Evolutionary conservation across 352 stramenopile species (phyloP).

Genomic region (Phytophthora cryptogea): DNA sequence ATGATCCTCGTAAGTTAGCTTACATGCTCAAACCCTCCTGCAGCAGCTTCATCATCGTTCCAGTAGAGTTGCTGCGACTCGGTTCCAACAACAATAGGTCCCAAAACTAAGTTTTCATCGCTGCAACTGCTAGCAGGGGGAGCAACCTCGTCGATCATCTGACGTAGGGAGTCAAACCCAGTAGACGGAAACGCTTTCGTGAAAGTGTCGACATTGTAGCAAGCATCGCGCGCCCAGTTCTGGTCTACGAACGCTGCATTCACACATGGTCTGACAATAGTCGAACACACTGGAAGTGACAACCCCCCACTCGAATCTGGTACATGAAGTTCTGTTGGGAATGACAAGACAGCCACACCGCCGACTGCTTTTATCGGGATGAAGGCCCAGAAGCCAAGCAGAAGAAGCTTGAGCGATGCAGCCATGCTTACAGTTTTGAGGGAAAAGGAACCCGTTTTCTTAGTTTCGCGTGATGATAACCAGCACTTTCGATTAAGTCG

Average conservation of each 20-base stretch:
- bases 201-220: constrained; percentile 37
- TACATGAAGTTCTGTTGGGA: not conserved
- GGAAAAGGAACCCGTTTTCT: constrained; percentile 4
- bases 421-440: constrained; percentile 3
- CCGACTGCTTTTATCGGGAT: not conserved
- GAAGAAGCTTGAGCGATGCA: not conserved
- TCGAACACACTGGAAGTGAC: constrained; percentile 11
- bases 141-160: constrained; percentile 30
- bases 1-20: not conserved
- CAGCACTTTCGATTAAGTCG: too few species aligned
- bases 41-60: constrained; percentile 26
- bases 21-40: constrained; percentile 33
- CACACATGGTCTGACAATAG: constrained; percentile 10
- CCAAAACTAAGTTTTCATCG: not conserved
- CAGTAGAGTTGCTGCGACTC: constrained; percentile 21
- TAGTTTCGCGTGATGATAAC: constrained; percentile 1
- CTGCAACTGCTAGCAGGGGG: constrained; percentile 17
- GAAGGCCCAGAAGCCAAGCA: constrained; percentile 3
- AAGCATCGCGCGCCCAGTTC: constrained; percentile 33
- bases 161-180: constrained; percentile 26
- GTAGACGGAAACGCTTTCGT: constrained; percentile 23
- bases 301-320: not conserved
- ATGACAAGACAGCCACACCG: constrained; percentile 15
- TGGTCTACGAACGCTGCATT: constrained; percentile 16
- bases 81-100: constrained; percentile 18